Base-by-base conservation (phyloP, 2,329 filamentous ascomycete genomes). In the Coniella vitis region DNA sequence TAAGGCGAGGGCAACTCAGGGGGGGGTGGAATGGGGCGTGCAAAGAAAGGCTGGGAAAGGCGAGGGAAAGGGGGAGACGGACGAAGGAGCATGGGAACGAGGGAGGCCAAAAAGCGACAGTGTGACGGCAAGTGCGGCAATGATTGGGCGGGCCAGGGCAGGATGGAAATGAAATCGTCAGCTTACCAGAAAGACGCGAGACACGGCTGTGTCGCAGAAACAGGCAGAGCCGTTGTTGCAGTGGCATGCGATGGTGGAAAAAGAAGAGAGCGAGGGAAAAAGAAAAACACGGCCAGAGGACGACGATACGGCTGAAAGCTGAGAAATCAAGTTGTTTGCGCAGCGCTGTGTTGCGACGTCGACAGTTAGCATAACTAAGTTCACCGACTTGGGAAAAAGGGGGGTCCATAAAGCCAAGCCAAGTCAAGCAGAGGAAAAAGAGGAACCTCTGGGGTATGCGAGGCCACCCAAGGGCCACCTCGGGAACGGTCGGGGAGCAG, bases 1-100 rank as follows among this genome's bases (percentile, higher is more conserved):
- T 38, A 37, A 46, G 42, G 54, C 52, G 51, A 52, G 56, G 56
- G 58, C 57, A 58, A 57, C 55, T 57, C 58, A 59, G 55, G 52
- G 60, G 46, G 49, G 57, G 55, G 54, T 55, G 56, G 54, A 55
- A 56, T 46, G 44, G 34, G 44, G 51, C 34, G 42, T 29, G 31
- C 21, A 22, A 25, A 37, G n/a, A 45, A 51, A 5, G 25, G 9
- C 12, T 5, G 21, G 20, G 20, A 10, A 14, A 40, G 21, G 38
- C 17, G 37, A 13, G 20, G 19, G 37, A 39, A 39, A 39, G 37
- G 37, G 21, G 22, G 38, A 22, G 25, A n/a, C 14, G 12, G 16
- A 38, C 25, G 20, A 40, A 20, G 16, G 20, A 40, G 38, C 38
- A 41, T 41, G 46, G 37, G 40, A 38, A 39, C 19, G 35, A 34